Evolutionary conservation across 164 flowering plant species (phyloP), one percentile per base, ranked within the genome.

Genomic region (Nelumbo lutea): DNA sequence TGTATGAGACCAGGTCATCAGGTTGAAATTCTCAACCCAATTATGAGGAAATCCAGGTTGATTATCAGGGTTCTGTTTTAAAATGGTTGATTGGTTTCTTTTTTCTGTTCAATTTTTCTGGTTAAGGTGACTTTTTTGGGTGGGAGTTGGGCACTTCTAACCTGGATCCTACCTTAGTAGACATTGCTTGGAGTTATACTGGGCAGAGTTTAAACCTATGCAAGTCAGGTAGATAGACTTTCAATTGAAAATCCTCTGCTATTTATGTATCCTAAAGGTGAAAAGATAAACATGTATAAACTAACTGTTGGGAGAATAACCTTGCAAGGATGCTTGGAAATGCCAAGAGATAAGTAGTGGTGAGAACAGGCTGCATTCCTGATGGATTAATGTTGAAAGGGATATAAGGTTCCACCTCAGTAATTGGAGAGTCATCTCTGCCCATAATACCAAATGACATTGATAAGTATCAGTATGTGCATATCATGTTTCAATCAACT

Each of bases 311-410:
- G 9, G 43, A 38, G 69, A 57, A 59, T 65, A 73, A 95, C 99
- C 98, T 85, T 61, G 99, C 96, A 63, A 96, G 73, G 75, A 96
- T 89, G 75, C 88, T 73, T 2, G 99, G 98, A 73, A 90, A 72
- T 38, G 91, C 93, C 83, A 96, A 81, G 68, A 93, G 88, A 79
- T 96, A 96, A 57, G 94, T 76, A 57, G 99, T 84, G 5, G 95
- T 86, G 62, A 96, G 89, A 72, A 93, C 83, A 68, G 98, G 99
- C 82, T 96, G 99, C 99, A 96, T 96, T 81, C 99, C 99, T 3
- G 97, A 70, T 72, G 99, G 99, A 82, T 96, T 96, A 65, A 96
- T 96, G 77, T 92, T 96, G 76, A 96, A 92, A 11, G 99, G 98
- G 42, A 96, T 89, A 74, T 96, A 96, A 9, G 97, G 96, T 80